phyloP scores from a whole-genome alignment of 2,329 filamentous ascomycete genomes.

The Amylocarpus encephaloides region DNA sequence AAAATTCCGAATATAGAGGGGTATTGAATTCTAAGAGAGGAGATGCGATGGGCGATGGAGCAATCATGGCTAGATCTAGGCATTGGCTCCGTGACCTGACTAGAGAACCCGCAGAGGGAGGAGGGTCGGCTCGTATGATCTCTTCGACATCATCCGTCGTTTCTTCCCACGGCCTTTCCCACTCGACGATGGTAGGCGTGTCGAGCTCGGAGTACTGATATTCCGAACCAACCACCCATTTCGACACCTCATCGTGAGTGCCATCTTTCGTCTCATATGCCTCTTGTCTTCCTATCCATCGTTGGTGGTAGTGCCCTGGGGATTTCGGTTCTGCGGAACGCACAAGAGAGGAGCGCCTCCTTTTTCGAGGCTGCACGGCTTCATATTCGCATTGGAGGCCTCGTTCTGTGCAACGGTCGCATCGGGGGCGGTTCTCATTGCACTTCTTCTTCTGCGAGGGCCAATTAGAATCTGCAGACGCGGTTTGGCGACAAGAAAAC shows the following conservation, averaged over 20 bases:
- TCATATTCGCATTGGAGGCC: constrained; percentile 30
- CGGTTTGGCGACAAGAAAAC: not conserved
- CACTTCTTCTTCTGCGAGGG: constrained; percentile 31
- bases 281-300: constrained; percentile 21
- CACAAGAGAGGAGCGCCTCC: constrained; percentile 22
- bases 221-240: constrained; percentile 20
- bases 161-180: constrained; percentile 15
- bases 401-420: constrained; percentile 29
- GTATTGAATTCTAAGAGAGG: constrained; percentile 43
- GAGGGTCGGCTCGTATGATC: constrained; percentile 17
- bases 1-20: constrained; percentile 52
- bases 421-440: constrained; percentile 28
- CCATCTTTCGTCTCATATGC: constrained; percentile 9
- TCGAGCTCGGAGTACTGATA: constrained; percentile 19
- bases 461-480: constrained; percentile 9
- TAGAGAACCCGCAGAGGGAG: constrained; percentile 10
- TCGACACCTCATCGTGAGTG: constrained; percentile 8
- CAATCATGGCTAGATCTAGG: constrained; percentile 30
- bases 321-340: constrained; percentile 19
- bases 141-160: constrained; percentile 25
- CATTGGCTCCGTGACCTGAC: constrained; percentile 25
- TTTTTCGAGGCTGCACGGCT: constrained; percentile 28
- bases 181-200: constrained; percentile 12
- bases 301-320: constrained; percentile 15
- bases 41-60: constrained; percentile 23